Conservation (phyloP, 2,329 filamentous ascomycete species). For the Fusarium floridanum region DNA sequence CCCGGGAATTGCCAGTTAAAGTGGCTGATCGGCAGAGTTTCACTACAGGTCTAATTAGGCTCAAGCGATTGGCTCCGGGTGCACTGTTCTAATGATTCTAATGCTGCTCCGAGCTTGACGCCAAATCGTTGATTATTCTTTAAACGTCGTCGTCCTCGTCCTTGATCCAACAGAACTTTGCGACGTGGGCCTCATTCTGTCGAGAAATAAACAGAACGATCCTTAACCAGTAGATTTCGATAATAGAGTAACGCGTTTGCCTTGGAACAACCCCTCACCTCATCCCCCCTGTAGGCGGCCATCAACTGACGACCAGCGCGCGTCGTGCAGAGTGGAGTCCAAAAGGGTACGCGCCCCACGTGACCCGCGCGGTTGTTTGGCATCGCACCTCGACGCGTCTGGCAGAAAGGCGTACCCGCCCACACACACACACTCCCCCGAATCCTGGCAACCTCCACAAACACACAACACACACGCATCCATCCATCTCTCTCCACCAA, state of each 20-base stretch:
- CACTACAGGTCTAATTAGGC: constrained; percentile 20
- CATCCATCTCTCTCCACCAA: neutral
- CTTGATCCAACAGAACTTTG: neutral
- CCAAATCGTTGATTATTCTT: neutral
- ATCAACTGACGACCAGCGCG: constrained; percentile 22
- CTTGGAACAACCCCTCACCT: constrained; percentile 16
- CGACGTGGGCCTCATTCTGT: neutral
- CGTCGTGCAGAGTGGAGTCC: constrained; percentile 14
- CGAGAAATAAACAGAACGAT: neutral
- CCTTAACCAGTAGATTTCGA: neutral
- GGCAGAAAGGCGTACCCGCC: constrained; percentile 21
- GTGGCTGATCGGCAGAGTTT: neutral
- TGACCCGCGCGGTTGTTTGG: constrained; percentile 19
- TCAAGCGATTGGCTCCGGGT: constrained; percentile 8
- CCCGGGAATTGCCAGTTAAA: neutral
- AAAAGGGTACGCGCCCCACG: constrained; percentile 4
- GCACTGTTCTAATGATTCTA: neutral
- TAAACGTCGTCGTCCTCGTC: neutral
- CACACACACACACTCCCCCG: constrained; percentile 12
- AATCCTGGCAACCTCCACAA: constrained; percentile 22
- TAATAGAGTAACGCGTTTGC: constrained; percentile 28
- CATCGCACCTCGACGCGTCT: constrained; percentile 16
- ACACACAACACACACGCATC: constrained; percentile 21
- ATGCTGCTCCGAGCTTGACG: neutral
- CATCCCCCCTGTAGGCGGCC: constrained; percentile 19